Percentiles rank a stretch among this genome's conserved stretches.
Evolutionary conservation across 108 stramenopile species (phyloP).

Genomic region (Skeletonema tropicum): DNA sequence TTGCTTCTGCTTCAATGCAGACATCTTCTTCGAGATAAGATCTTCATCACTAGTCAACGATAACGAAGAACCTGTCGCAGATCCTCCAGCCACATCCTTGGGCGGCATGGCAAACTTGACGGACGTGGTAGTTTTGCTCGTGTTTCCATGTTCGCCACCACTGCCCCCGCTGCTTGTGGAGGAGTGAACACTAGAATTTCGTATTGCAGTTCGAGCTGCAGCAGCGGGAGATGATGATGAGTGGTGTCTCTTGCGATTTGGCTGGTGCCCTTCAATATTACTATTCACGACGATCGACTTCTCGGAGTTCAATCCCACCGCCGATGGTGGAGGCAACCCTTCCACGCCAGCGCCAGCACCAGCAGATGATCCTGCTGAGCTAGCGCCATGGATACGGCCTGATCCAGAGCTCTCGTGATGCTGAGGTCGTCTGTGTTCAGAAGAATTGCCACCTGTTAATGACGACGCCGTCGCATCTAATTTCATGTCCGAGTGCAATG

Average conservation of each 20-base stretch:
- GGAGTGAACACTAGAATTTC: conserved; percentile 1
- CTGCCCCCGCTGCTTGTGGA: background rate
- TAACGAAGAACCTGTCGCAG: conserved; percentile 17
- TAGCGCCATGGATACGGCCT: background rate
- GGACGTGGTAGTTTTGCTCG: conserved; percentile 1
- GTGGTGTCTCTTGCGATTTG: background rate
- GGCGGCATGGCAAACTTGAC: conserved; percentile 21
- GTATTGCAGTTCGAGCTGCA: background rate
- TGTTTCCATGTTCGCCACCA: background rate
- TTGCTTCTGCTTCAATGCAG: conserved; percentile 5
- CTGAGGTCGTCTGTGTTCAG: background rate
- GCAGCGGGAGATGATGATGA: background rate
- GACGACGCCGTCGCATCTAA: background rate
- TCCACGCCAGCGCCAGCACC: background rate
- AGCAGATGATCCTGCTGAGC: background rate
- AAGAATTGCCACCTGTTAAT: background rate
- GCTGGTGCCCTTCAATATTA: background rate
- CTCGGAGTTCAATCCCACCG: background rate
- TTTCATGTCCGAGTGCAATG: conserved; percentile 5
- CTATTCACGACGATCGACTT: background rate
- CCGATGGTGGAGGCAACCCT: background rate
- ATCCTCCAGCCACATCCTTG: conserved; percentile 17
- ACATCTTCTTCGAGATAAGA: background rate
- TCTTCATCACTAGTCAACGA: conserved; percentile 6
- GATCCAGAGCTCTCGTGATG: background rate